These are phyloP conservation scores for Coprinopsis cinerea DNA, from an alignment of 768 basidiomycete species.

Conservation along the genomic window DNA sequence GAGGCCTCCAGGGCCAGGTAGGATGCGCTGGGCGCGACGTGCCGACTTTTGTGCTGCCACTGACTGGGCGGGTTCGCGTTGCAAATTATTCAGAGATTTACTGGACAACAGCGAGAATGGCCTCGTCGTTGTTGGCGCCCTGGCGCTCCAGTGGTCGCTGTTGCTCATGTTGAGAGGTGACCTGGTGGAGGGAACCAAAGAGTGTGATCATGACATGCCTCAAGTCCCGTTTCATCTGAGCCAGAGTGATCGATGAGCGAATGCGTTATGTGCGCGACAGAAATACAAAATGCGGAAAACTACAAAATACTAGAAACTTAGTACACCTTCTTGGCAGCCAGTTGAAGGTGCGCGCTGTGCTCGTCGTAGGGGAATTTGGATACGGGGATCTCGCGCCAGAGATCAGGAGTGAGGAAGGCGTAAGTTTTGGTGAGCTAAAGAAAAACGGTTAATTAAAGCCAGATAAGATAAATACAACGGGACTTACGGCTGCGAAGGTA, in stretches of 20 bases:
- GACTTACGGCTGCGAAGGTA: slow-evolving; percentile 82
- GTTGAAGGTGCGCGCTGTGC: slow-evolving; percentile 87
- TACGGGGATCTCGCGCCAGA: slow-evolving; percentile 92
- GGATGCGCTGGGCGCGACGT: slow-evolving; percentile 4
- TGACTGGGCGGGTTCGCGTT: background rate
- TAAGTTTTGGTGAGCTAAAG: slow-evolving; percentile 94
- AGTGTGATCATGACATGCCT: no score
- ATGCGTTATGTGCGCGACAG: slow-evolving; percentile 8
- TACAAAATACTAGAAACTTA: slow-evolving; percentile 24
- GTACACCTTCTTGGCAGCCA: slow-evolving; percentile 78
- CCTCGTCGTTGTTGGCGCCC: background rate
- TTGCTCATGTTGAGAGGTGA: slow-evolving; percentile 1
- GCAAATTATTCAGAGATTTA: slow-evolving; percentile 6
- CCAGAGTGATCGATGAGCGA: slow-evolving; percentile 1
- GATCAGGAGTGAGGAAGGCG: slow-evolving; percentile 94
- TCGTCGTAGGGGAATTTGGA: slow-evolving; percentile 93
- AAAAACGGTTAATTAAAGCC: slow-evolving; percentile 1
- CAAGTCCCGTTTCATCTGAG: slow-evolving; percentile 1
- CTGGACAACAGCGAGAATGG: slow-evolving; percentile 7
- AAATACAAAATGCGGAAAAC: slow-evolving; percentile 14
- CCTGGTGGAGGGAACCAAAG: no score
- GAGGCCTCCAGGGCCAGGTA: background rate
- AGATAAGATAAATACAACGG: background rate
- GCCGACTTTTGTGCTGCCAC: slow-evolving; percentile 4
- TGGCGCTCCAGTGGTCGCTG: background rate